phyloP scores from a whole-genome alignment of 2,329 filamentous ascomycete species.

The Nemania sp. region DNA sequence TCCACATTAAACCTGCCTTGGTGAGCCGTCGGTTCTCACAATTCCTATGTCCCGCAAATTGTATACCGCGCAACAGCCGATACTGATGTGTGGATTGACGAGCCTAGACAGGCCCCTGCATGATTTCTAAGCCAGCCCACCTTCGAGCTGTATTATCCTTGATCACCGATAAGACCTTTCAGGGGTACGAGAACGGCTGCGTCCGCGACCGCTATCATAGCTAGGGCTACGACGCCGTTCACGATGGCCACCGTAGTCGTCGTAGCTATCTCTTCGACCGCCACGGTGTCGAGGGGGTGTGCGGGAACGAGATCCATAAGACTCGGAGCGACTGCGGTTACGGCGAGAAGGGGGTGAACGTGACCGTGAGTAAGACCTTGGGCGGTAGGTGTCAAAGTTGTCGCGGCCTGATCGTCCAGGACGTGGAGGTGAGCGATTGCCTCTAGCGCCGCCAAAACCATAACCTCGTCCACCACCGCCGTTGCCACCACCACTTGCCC shows the following conservation, averaged over 20 bases:
- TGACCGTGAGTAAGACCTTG: constrained; percentile 56
- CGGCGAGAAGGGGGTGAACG: constrained; percentile 43
- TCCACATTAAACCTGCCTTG: not conserved
- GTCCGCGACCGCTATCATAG: constrained; percentile 48
- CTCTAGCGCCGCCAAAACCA: constrained; percentile 38
- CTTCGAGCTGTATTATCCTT: not conserved
- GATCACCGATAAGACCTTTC: constrained; percentile 42
- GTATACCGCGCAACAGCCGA: constrained; percentile 6
- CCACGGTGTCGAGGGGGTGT: constrained; percentile 41
- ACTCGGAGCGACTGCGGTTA: constrained; percentile 37
- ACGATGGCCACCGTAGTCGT: constrained; percentile 41
- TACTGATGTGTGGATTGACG: constrained; percentile 8
- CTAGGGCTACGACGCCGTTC: constrained; percentile 52
- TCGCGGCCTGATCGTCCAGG: constrained; percentile 38
- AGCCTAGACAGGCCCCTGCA: not conserved
- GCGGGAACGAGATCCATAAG: constrained; percentile 41
- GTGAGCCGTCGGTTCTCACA: constrained; percentile 5
- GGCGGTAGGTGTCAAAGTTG: constrained; percentile 62
- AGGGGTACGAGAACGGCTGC: constrained; percentile 46
- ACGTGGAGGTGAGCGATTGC: constrained; percentile 32
- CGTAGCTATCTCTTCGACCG: constrained; percentile 39
- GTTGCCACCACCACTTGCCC: constrained; percentile 40
- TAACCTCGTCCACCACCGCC: constrained; percentile 40
- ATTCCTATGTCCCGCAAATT: not conserved
- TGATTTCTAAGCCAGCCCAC: not conserved